Base-by-base conservation (phyloP, 108 stramenopile species). In the Skeletonema costatum region DNA sequence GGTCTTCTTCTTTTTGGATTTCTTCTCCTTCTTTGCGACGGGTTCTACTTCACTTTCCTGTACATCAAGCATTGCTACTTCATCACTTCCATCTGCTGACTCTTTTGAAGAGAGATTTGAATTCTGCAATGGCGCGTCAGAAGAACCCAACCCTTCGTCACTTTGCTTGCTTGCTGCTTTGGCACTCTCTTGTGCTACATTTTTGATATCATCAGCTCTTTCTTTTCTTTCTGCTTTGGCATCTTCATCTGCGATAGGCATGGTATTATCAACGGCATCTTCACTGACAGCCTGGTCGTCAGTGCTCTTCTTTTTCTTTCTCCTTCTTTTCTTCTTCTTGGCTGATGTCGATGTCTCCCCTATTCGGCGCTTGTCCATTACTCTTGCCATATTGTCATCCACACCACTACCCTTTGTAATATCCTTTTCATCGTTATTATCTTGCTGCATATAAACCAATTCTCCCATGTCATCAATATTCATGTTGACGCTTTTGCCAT, bases 381-480 rank as follows among this genome's bases (percentile, higher is more conserved):
- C 66, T 35, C 64, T 66, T 44, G 70, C 71, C 71, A 78, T 31
- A 25, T 66, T 71, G 33, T 80, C 67, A 61, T 76, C 75, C 19
- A 32, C 1, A 17, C 25, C 21, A 25, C 21, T 56, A 25, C 53
- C 9, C 7, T 29, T 46, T 46, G 16, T 29, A 29, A 0, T 5
- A 25, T 10, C 25, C 19, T 56, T 56, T 56, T 56, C 32, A 31
- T 60, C 38, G 11, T 29, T 3, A 25, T 13, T 8, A 0, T 16
- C 21, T 12, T 5, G 63, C 4, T 44, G 66, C 19, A 60, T 56
- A 25, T 30, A 42, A 60, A 73, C 66, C 42, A 78, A 64, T 53
- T 78, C 77, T 46, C 78, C 72, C 60, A 33, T 50, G 62, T 80
- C 78, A 73, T 66, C 25, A 46, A 10, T 56, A 35, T 75, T 68